A percentile compares a stretch with the other conserved stretches of the same genome.
Conservation (phyloP, 768 basidiomycete species). For the Tremella mesenterica region DNA sequence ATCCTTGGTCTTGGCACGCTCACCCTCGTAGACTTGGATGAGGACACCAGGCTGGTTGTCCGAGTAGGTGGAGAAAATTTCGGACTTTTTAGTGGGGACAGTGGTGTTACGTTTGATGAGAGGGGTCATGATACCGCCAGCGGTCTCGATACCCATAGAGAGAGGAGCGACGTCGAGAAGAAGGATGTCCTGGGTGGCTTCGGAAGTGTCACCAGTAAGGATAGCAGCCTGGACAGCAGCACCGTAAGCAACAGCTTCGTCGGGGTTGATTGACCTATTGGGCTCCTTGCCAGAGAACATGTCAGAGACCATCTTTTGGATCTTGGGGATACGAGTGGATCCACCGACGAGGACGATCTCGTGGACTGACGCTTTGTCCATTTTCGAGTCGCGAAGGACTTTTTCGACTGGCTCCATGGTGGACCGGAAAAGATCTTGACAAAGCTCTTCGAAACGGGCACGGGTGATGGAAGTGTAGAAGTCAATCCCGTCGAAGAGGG, state of each 20-base stretch:
- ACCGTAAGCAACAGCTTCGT: constrained; percentile 98
- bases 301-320: constrained; percentile 95
- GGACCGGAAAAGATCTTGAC: constrained; percentile 46
- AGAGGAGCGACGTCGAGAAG: constrained; percentile 95
- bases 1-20: constrained; percentile 94
- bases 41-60: constrained; percentile 92
- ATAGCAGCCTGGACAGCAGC: constrained; percentile 98
- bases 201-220: constrained; percentile 90
- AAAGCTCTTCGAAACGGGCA: constrained; percentile 61
- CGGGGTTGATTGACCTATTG: constrained; percentile 92
- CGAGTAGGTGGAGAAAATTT: constrained; percentile 92
- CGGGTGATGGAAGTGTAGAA: constrained; percentile 98
- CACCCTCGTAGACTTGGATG: constrained; percentile 96
- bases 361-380: constrained; percentile 89
- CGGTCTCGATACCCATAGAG: constrained; percentile 98
- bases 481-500: constrained; percentile 93
- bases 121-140: constrained; percentile 96
- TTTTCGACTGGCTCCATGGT: constrained; percentile 71
- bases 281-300: constrained; percentile 95
- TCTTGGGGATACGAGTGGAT: constrained; percentile 99
- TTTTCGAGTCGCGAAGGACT: constrained; percentile 94
- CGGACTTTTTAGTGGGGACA: constrained; percentile 93
- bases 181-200: constrained; percentile 79
- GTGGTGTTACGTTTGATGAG: constrained; percentile 93
- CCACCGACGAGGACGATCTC: constrained; percentile 52